phyloP scores from a whole-genome alignment of 345 rosid genomes.

The Anacardium occidentale region DNA sequence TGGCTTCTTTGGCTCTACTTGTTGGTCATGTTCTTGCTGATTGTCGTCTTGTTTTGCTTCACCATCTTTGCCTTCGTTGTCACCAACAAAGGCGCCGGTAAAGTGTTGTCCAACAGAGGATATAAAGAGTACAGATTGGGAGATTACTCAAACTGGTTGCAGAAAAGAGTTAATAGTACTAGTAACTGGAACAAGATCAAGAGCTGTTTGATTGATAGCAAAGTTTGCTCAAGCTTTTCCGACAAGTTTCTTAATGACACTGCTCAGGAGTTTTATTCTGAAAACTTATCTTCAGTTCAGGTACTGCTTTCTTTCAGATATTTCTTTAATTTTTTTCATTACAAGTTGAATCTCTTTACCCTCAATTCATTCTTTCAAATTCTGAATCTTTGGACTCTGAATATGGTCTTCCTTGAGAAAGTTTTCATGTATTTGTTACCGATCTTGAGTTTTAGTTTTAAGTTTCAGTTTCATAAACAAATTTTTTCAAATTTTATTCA shows the following conservation, averaged over 20 bases:
- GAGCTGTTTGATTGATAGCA: constrained; percentile 54
- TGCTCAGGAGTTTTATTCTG: constrained; percentile 28
- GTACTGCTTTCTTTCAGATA: constrained; percentile 27
- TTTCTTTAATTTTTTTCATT: background rate
- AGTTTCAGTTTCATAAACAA: background rate
- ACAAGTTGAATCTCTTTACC: too few relatives aligned
- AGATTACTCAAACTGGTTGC: constrained; percentile 59
- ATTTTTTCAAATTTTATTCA: background rate
- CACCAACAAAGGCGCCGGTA: constrained; percentile 66
- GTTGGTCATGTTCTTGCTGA: constrained; percentile 62
- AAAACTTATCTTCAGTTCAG: constrained; percentile 41
- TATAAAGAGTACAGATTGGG: constrained; percentile 63
- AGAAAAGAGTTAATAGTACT: constrained; percentile 41
- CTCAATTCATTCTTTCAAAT: too few relatives aligned
- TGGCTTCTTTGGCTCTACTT: constrained; percentile 76
- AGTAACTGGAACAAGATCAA: constrained; percentile 60
- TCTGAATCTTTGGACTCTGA: too few relatives aligned
- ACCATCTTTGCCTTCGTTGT: constrained; percentile 66
- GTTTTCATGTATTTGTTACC: background rate
- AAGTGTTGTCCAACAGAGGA: constrained; percentile 44
- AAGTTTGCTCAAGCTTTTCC: constrained; percentile 40
- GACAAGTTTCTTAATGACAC: constrained; percentile 16
- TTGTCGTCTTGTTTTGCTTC: constrained; percentile 47
- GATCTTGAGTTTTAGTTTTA: background rate
- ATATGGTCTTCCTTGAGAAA: background rate